Base-by-base conservation (phyloP, 768 basidiomycete genomes). In the Termitomyces sp. region DNA sequence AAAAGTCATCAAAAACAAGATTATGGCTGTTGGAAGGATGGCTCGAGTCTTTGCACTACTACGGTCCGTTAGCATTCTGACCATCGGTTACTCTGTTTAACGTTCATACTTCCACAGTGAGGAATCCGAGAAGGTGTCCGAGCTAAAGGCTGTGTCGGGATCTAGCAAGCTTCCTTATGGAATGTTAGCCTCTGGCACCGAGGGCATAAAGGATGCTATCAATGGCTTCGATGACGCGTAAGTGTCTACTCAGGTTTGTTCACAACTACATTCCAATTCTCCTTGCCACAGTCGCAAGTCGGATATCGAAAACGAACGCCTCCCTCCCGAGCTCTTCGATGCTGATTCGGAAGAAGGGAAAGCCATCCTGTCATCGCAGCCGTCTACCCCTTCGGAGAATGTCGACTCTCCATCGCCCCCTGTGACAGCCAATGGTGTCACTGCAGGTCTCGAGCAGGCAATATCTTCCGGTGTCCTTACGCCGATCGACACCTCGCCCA, bases 301-400 rank as follows among this genome's bases (percentile, higher is more conserved):
- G 44, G 97, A 98, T 77, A 98, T 98, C 62, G 96, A 98, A 73
- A 98, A 98, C 73, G 97, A 99, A 72, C 88, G 94, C 35, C 77
- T 98, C n/a, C 97, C 96, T 2, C 96, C 96, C 2, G 94, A 98
- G 15, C 79, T 99, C 17, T 89, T 93, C 68, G 95, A 98, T 66
- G 87, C 85, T 6, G 74, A 80, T 60, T 86, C 84, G 10, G 82
- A 82, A 61, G 85, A 89, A 71, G 87, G 85, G 55, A 84, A 81
- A 61, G 83, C 86, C 7, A 81, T 85, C 60, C 65, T 89, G 38
- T 73, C 46, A 17, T 55, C 78, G 1, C 68, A 76, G 17, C 87
- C 90, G 0, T 72, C 78, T 11, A 81, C 85, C 0, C 83, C 87
- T 1, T 73, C 73, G 11, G 87, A 85, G 45, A 69, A 66, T 14